Evolutionary conservation across 352 stramenopile genomes (phyloP), one percentile per base, ranked within the genome.

Genomic region (Phytophthora ohioensis): DNA sequence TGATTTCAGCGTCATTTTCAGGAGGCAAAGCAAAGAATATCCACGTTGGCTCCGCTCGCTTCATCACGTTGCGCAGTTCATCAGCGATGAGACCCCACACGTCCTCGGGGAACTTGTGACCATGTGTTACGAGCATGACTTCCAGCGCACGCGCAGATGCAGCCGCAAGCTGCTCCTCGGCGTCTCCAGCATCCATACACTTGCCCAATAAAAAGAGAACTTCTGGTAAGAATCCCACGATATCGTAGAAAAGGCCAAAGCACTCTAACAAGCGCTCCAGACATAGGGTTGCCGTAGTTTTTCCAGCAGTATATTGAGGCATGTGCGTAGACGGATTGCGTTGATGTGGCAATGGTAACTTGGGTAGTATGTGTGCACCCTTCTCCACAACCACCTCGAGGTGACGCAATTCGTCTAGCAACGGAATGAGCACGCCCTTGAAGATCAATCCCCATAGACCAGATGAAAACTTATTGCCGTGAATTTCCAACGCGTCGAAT

Each of bases 401-500:
- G 43, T 91, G 85, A 5, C 79, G 84, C 42, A 95, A 61, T 41
- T 95, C 83, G 39, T 93, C 84, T 39, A 97, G 73, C 35, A 97
- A 57, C 4, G 90, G 90, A 47, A 97, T 92, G 1, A 97, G 55
- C n/a, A 97, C 86, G 31, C 85, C 88, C 54, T 92, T 91, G 61
- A 95, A 97, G 6, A 97, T 72, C 17, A 96, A 69, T 5, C 80
- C 81, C 91, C 91, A 97, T 5, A 97, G 73, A 12, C 86, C 84
- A 0, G 76, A 69, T 0, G 81, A 92, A 52, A 97, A 96, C 62
- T 93, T 91, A 6, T 55, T 60, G 32, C 88, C 85, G 47, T 94
- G 82, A 7, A 70, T 76, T 46, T 92, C 75, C 10, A 97, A 78
- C 15, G 87, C 79, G 45, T 85, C 78, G 53, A 92, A 97, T 2